phyloP scores from a whole-genome alignment of 2,329 filamentous ascomycete species.

The Arthrinium puccinioides region DNA sequence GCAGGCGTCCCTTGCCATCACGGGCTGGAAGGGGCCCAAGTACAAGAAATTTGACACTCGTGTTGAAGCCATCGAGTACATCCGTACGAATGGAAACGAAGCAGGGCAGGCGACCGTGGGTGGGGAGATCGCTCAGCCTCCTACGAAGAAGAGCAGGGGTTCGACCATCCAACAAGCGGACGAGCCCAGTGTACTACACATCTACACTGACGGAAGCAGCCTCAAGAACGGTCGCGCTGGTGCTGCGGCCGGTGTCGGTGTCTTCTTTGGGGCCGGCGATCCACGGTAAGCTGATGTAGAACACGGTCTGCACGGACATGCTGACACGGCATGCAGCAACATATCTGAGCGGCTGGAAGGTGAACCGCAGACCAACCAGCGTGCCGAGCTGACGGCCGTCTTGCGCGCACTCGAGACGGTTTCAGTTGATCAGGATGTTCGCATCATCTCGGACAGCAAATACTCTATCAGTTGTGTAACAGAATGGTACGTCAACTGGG shows the following conservation, averaged over 20 bases:
- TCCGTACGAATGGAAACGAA: conserved; percentile 41
- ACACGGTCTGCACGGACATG: neutral
- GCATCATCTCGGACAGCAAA: conserved; percentile 81
- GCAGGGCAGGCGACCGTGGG: conserved; percentile 34
- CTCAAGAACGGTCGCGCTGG: conserved; percentile 48
- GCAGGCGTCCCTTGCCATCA: conserved; percentile 65
- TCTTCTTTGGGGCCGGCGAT: conserved; percentile 54
- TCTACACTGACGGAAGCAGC: conserved; percentile 60
- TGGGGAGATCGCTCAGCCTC: conserved; percentile 18
- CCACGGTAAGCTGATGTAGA: conserved; percentile 33
- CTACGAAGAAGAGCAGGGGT: conserved; percentile 12
- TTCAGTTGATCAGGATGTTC: conserved; percentile 58
- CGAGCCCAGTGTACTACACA: conserved; percentile 28
- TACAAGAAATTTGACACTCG: conserved; percentile 63
- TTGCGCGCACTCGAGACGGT: conserved; percentile 73
- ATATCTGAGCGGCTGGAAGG: conserved; percentile 71
- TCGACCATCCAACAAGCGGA: conserved; percentile 34
- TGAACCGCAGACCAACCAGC: conserved; percentile 81
- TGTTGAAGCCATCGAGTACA: conserved; percentile 72
- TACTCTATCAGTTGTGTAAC: conserved; percentile 89
- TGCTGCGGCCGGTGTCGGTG: conserved; percentile 54
- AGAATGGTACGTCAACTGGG: conserved; percentile 75
- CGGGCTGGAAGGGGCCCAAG: conserved; percentile 61
- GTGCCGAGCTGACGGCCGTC: conserved; percentile 89
- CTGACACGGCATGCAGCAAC: conserved; percentile 33